These are phyloP conservation scores for Claviceps capensis DNA, from an alignment of 2,329 filamentous ascomycete species.

Conservation along the genomic window DNA sequence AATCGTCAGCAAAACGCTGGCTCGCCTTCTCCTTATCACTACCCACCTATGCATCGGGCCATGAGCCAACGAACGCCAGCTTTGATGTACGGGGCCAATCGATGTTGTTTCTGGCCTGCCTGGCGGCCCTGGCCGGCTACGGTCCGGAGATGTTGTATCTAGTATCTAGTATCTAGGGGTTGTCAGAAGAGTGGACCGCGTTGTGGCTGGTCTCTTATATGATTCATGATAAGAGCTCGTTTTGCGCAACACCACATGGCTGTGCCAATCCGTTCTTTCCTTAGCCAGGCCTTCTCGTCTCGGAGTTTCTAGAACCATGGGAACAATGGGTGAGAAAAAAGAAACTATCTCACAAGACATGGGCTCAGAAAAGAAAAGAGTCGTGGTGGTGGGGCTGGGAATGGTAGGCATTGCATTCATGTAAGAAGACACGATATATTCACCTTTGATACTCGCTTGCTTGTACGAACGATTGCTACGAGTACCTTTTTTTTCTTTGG, in stretches of 20 bases:
- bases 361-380: slow-evolving; percentile 33
- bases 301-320: not conserved
- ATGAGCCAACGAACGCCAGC: not conserved
- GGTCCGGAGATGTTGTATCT: slow-evolving; percentile 4
- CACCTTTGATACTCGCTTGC: not conserved
- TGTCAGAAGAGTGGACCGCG: not conserved
- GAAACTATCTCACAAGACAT: not conserved
- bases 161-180: not conserved
- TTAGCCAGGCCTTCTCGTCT: not conserved
- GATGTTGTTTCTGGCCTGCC: not conserved
- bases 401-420: slow-evolving; percentile 90
- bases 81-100: not conserved
- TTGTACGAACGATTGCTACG: not conserved
- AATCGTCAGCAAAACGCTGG: not conserved
- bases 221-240: not conserved
- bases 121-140: not conserved
- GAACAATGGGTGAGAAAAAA: not conserved
- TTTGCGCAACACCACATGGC: no score
- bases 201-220: not conserved
- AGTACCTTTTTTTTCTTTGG: not conserved
- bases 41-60: not conserved
- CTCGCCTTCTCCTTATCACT: slow-evolving; percentile 1
- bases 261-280: not conserved
- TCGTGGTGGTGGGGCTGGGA: slow-evolving; percentile 76
- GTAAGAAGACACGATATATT: slow-evolving; percentile 40